Percentiles rank a stretch among this genome's conserved stretches.
Conservation (phyloP, 129 eudicot species). For the Flaveria sonorensis region DNA sequence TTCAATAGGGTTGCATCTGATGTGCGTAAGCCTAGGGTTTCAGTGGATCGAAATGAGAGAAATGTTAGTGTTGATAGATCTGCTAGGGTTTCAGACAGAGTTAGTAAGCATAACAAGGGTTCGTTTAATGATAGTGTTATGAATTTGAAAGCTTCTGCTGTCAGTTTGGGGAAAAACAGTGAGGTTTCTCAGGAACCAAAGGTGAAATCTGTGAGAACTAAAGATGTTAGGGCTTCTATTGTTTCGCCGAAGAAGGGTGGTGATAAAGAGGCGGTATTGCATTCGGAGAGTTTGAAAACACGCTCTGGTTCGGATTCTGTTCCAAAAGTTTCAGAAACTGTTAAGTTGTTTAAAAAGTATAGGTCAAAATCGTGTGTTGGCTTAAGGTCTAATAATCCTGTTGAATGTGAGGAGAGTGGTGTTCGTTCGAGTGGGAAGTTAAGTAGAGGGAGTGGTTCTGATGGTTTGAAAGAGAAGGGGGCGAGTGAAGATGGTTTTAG, state of each 20-base stretch:
- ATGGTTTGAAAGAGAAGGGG: constrained; percentile 37
- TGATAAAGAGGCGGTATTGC: not conserved
- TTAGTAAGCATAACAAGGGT: constrained; percentile 4
- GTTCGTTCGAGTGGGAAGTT: constrained; percentile 32
- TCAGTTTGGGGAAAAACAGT: constrained; percentile 27
- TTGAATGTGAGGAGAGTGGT: constrained; percentile 35
- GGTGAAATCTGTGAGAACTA: not conserved
- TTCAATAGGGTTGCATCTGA: constrained; percentile 46
- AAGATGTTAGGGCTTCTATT: constrained; percentile 16
- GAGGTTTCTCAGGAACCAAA: constrained; percentile 23
- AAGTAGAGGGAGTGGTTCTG: constrained; percentile 32
- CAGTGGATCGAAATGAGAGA: constrained; percentile 34
- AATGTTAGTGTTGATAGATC: constrained; percentile 38
- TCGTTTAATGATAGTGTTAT: constrained; percentile 21
- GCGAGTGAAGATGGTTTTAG: constrained; percentile 29
- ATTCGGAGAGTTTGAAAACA: not conserved
- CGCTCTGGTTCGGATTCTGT: constrained; percentile 1
- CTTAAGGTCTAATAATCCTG: constrained; percentile 21
- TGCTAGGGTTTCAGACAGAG: constrained; percentile 18
- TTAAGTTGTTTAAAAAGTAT: constrained; percentile 24
- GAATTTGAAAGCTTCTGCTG: constrained; percentile 12
- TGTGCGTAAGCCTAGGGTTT: constrained; percentile 52
- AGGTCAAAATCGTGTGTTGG: constrained; percentile 32
- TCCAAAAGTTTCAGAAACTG: constrained; percentile 34
- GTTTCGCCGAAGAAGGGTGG: constrained; percentile 11